phyloP scores from a whole-genome alignment of 306 rosid species.

The Gillenia trifoliata region DNA sequence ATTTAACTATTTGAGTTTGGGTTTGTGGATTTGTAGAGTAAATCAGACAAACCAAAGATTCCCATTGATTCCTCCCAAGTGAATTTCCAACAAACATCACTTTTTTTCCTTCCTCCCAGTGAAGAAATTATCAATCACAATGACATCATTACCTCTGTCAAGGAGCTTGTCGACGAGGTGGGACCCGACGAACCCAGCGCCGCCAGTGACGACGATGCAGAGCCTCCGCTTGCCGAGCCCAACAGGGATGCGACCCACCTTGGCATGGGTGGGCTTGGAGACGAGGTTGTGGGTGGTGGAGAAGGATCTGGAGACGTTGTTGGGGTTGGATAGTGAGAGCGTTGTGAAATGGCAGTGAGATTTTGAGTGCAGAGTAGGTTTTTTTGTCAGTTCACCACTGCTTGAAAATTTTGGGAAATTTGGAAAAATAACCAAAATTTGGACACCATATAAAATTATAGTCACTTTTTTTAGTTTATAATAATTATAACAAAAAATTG shows the following conservation, averaged over 20 bases:
- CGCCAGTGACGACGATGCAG: constrained; percentile 78
- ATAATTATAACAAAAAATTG: no score
- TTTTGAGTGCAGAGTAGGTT: no score
- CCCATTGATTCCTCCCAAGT: constrained; percentile 88
- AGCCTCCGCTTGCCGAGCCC: constrained; percentile 43
- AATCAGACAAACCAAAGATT: constrained; percentile 79
- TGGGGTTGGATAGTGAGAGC: no score
- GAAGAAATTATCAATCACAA: constrained; percentile 83
- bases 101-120: constrained; percentile 79
- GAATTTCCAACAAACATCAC: constrained; percentile 94
- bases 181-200: constrained; percentile 91
- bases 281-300: constrained; percentile 16
- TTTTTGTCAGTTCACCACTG: no score
- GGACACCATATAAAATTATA: no score
- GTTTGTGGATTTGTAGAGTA: constrained; percentile 50
- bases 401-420: no score
- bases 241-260: constrained; percentile 55
- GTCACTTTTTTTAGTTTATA: no score
- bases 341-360: no score
- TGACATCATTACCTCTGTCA: constrained; percentile 70
- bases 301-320: constrained; percentile 23
- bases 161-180: constrained; percentile 78
- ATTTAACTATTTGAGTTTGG: constrained; percentile 60
- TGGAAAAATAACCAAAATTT: no score
- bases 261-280: not conserved